Evolutionary conservation across 805 yeast genomes (phyloP).

Genomic region (Cyberlindnera sargentensis): DNA sequence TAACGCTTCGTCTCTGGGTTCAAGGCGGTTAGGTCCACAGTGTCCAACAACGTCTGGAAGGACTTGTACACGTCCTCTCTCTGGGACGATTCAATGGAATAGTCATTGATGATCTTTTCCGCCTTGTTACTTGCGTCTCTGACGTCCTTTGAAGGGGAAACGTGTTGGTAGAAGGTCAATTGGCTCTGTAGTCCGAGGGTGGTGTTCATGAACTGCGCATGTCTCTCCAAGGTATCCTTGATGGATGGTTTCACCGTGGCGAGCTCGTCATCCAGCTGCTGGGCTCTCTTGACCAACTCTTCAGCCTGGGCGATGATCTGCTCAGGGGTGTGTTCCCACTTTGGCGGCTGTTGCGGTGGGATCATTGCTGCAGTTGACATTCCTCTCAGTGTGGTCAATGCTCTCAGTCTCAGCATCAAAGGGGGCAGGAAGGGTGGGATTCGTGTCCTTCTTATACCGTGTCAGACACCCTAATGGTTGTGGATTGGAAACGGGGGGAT

Average conservation of each 20-base stretch:
- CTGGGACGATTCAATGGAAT: conserved; percentile 53
- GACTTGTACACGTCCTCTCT: conserved; percentile 61
- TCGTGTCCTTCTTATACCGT: too few relatives aligned
- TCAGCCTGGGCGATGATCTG: conserved; percentile 38
- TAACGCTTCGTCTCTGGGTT: conserved; percentile 52
- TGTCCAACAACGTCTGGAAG: conserved; percentile 43
- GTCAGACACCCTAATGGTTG: too few relatives aligned
- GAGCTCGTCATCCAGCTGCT: conserved; percentile 43
- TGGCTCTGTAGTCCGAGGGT: conserved; percentile 39
- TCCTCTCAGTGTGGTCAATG: too few relatives aligned
- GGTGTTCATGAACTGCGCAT: conserved; percentile 44
- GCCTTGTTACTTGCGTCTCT: conserved; percentile 68
- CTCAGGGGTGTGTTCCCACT: conserved; percentile 56
- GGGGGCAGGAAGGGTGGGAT: too few relatives aligned
- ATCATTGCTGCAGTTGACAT: neutral
- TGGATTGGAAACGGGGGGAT: too few relatives aligned
- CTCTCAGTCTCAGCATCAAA: too few relatives aligned
- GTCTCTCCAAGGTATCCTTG: conserved; percentile 48
- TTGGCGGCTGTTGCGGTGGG: conserved; percentile 30
- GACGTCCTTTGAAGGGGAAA: conserved; percentile 53
- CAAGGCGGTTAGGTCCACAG: conserved; percentile 26
- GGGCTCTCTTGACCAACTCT: conserved; percentile 36
- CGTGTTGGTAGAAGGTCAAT: conserved; percentile 65
- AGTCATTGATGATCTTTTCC: conserved; percentile 49
- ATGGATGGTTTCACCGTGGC: conserved; percentile 43